phyloP scores from a whole-genome alignment of 305 asterid species.

The Fraxinus sp. region DNA sequence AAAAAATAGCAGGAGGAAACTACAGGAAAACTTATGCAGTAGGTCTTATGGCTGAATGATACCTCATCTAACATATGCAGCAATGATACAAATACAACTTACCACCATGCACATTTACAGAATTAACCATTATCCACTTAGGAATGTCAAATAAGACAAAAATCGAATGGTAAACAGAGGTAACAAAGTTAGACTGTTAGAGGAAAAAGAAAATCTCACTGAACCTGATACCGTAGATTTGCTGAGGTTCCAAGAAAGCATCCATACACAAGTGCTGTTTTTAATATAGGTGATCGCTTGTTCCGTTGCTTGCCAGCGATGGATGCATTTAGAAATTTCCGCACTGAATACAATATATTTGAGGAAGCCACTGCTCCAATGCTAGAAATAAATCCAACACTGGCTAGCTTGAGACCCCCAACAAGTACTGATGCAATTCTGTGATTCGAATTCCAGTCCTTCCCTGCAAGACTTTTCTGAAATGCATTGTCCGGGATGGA shows the following conservation, averaged over 20 bases:
- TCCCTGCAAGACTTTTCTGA: slow-evolving; percentile 72
- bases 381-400: slow-evolving; percentile 92
- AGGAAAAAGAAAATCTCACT: slow-evolving; percentile 16
- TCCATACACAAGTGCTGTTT: slow-evolving; percentile 76
- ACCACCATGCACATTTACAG: neutral
- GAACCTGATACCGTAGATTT: slow-evolving; percentile 90
- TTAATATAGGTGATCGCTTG: slow-evolving; percentile 78
- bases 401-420: slow-evolving; percentile 86
- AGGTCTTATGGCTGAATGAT: neutral
- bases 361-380: slow-evolving; percentile 94
- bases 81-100: neutral
- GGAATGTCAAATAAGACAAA: neutral
- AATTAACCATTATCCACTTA: neutral
- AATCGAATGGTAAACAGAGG: neutral
- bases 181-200: slow-evolving; percentile 1
- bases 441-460: slow-evolving; percentile 75
- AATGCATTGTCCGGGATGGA: slow-evolving; percentile 96
- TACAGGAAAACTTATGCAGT: slow-evolving; percentile 1
- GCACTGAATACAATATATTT: slow-evolving; percentile 47
- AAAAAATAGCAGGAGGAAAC: neutral
- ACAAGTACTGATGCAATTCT: slow-evolving; percentile 81
- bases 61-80: neutral
- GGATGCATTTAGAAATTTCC: slow-evolving; percentile 61
- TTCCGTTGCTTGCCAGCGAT: slow-evolving; percentile 41
- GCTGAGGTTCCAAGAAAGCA: slow-evolving; percentile 90